Evolutionary conservation across 225 moss, liverwort and hornwort species (phyloP).

Genomic region (Straminergon stramineum): DNA sequence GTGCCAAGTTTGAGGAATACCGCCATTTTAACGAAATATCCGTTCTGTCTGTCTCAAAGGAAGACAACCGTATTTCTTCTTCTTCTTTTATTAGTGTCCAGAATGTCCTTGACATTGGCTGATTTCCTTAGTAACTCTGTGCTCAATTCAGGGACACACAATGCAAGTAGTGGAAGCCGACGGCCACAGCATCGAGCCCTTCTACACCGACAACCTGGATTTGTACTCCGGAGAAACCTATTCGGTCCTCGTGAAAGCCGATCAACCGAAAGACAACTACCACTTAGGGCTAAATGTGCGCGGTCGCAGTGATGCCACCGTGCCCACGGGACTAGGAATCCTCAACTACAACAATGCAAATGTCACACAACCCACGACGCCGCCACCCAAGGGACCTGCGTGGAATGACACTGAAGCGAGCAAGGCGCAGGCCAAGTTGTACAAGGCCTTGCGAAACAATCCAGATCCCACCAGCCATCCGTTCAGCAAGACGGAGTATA

Average conservation of each 20-base stretch:
- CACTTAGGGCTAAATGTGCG: conserved; percentile 55
- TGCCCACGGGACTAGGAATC: conserved; percentile 25
- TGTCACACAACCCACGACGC: background rate
- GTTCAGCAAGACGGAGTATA: background rate
- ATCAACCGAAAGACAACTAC: conserved; percentile 21
- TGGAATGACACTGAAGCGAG: conserved; percentile 32
- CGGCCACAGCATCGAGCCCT: conserved; percentile 34
- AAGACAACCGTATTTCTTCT: background rate
- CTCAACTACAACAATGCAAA: conserved; percentile 15
- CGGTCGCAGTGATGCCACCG: conserved; percentile 5
- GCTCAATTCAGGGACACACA: conserved; percentile 11
- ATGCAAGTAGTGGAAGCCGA: conserved; percentile 52
- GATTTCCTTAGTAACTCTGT: background rate
- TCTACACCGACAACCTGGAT: conserved; percentile 31
- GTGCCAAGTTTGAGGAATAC: too few species aligned
- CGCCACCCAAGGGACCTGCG: conserved; percentile 16
- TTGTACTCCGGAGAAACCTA: conserved; percentile 41
- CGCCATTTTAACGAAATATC: too few species aligned
- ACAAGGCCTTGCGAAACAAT: conserved; percentile 6
- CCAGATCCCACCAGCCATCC: conserved; percentile 8
- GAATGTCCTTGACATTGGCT: background rate
- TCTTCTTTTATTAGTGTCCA: too few species aligned
- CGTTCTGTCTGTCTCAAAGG: background rate
- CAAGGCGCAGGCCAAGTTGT: conserved; percentile 16
- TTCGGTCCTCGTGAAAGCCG: conserved; percentile 20